Percentiles rank a stretch among this genome's conserved stretches.
Evolutionary conservation across 1,139 yeast genomes (phyloP).

Genomic region (Lodderomyces margitis): DNA sequence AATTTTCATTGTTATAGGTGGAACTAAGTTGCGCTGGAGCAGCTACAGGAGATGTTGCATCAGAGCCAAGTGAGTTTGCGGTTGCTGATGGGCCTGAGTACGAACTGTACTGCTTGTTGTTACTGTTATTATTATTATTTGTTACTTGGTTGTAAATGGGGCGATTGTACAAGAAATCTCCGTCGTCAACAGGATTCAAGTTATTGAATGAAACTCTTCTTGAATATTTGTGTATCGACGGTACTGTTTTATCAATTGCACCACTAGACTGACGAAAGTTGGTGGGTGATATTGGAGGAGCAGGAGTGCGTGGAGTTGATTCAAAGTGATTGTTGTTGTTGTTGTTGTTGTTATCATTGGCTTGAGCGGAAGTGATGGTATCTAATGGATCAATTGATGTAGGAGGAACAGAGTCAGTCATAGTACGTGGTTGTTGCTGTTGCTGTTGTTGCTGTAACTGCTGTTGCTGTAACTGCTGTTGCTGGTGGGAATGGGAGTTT

Average conservation of each 20-base stretch:
- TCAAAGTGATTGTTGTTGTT: background rate
- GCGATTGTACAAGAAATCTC: slow-evolving; percentile 8
- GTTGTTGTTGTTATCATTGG: too few species aligned
- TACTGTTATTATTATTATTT: background rate
- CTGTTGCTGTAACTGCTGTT: background rate
- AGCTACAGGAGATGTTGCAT: background rate
- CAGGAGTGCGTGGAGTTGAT: background rate
- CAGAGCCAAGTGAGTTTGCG: background rate
- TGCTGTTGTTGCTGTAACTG: background rate
- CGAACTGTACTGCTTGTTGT: background rate
- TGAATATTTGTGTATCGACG: slow-evolving; percentile 13
- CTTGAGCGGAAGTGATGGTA: background rate
- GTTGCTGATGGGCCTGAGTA: slow-evolving; percentile 4
- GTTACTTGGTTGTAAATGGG: slow-evolving; percentile 11
- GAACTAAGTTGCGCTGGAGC: background rate
- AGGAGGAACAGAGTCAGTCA: background rate
- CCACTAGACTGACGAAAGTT: background rate
- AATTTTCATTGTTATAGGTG: background rate
- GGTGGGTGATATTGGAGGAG: background rate
- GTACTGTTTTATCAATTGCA: background rate
- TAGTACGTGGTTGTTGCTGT: background rate
- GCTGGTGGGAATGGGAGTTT: too few species aligned
- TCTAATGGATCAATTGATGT: background rate
- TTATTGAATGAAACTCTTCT: slow-evolving; percentile 48
- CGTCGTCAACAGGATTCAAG: slow-evolving; percentile 25